Conservation (phyloP, 495 filamentous ascomycete species). For the Trichocladium antarcticum region DNA sequence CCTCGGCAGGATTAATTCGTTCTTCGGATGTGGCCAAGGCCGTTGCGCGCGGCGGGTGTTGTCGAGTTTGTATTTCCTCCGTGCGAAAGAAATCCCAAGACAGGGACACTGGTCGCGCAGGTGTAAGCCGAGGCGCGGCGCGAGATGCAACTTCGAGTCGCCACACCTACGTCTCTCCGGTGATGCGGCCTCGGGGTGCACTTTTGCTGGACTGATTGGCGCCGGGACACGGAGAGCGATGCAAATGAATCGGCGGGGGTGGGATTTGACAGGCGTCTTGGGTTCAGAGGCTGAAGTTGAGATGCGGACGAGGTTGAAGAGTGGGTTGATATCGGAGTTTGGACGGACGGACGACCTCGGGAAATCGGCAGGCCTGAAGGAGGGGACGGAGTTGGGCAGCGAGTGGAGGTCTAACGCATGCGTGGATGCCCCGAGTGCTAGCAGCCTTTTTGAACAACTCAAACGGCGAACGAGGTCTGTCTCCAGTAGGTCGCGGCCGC, state of each 20-base stretch:
- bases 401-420: not conserved
- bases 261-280: too few species aligned
- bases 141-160: not conserved
- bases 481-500: not conserved
- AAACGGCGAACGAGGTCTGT: not conserved
- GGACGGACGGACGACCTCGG: not conserved
- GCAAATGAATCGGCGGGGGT: not conserved
- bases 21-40: not conserved
- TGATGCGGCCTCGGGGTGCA: not conserved
- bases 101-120: not conserved
- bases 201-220: not conserved
- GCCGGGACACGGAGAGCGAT: not conserved
- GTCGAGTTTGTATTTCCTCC: not conserved
- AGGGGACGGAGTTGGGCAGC: not conserved
- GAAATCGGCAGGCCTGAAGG: not conserved
- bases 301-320: too few species aligned
- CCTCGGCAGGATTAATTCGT: not conserved
- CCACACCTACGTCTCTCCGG: slow-evolving; percentile 2
- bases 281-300: too few species aligned
- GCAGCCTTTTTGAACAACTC: not conserved
- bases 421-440: not conserved
- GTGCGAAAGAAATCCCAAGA: not conserved
- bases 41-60: not conserved
- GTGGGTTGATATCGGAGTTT: not conserved
- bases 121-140: slow-evolving; percentile 3